phyloP scores from a whole-genome alignment of 805 yeast genomes.

The Cyberlindnera japonica region DNA sequence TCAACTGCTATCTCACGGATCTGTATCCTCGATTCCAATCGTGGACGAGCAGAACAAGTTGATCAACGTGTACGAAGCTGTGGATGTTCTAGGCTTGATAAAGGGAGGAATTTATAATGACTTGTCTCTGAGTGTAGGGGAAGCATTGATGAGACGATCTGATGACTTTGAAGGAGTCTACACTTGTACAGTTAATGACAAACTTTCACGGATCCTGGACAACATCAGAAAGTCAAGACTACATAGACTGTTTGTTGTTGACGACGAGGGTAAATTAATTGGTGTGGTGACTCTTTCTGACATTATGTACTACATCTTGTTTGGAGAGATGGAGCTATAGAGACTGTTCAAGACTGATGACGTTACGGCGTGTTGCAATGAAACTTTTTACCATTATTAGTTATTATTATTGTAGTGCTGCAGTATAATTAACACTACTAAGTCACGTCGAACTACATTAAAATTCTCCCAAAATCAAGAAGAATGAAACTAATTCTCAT shows the following conservation, averaged over 20 bases:
- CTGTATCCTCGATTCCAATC: conserved; percentile 92
- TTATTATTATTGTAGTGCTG: no score
- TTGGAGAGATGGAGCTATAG: conserved; percentile 42
- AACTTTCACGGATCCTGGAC: conserved; percentile 85
- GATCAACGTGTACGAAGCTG: conserved; percentile 92
- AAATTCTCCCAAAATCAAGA: no score
- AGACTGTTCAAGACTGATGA: no score
- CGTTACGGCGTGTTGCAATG: no score
- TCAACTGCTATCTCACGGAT: conserved; percentile 66
- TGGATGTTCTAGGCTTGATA: conserved; percentile 86
- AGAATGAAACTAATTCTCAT: no score
- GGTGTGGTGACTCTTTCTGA: conserved; percentile 92
- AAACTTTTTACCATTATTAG: no score
- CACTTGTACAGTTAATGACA: conserved; percentile 86
- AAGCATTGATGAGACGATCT: conserved; percentile 87
- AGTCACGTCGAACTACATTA: no score
- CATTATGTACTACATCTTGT: conserved; percentile 75
- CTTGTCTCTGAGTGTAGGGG: conserved; percentile 87
- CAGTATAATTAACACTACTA: no score
- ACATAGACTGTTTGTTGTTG: conserved; percentile 90
- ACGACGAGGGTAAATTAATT: conserved; percentile 67
- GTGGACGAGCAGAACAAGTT: conserved; percentile 69
- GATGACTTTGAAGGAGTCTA: conserved; percentile 98
- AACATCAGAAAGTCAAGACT: conserved; percentile 87
- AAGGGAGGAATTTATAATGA: conserved; percentile 95